Evolutionary conservation across 805 yeast genomes (phyloP), one percentile per base, ranked within the genome.

Genomic region (Metschnikowia rubicola): DNA sequence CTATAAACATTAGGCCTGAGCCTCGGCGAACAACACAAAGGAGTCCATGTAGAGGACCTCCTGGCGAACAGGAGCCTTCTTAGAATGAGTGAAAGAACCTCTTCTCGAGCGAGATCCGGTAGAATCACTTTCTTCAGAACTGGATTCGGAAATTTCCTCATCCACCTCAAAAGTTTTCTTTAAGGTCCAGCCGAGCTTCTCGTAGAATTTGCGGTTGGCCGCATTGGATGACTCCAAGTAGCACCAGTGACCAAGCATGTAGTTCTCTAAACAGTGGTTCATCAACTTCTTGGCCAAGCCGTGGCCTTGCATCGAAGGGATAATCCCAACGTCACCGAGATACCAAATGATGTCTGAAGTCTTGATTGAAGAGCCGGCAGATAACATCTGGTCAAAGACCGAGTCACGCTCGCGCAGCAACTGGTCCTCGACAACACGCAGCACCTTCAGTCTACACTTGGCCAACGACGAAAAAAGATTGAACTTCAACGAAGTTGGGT

Each of bases 201-300:
- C 70, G 60, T 81, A 81, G 47, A 81, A 78, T 45, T 64, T 67
- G 32, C 80, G 66, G 58, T 80, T 81, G 45, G 72, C 68, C 10
- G 77, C 77, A 62, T 78, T 79, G 26, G 85, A 78, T 40, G 80
- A 72, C 61, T 81, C 86, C 51, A 81, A 70, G 60, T 81, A 81
- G 47, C 64, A 60, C 62, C 65, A 68, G 46, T 49, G 49, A 41
- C 60, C 59, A 40, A 65, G 69, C 50, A 77, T 66, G 58, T 65
- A 78, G 50, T 75, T 68, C 36, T 75, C 74, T 45, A 78, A 67
- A 43, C 77, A 79, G 59, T 69, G 71, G 51, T 79, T 76, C 42
- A 80, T 65, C 50, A 81, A 65, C 49, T 71, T 64, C 58, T 79
- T 70, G 32, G 83, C 82, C 54, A 78, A 69, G 19, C 84, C 84